A percentile compares a stretch with the other conserved stretches of the same genome.
phyloP scores from a whole-genome alignment of 352 stramenopile genomes.

The Phytophthora litchii region DNA sequence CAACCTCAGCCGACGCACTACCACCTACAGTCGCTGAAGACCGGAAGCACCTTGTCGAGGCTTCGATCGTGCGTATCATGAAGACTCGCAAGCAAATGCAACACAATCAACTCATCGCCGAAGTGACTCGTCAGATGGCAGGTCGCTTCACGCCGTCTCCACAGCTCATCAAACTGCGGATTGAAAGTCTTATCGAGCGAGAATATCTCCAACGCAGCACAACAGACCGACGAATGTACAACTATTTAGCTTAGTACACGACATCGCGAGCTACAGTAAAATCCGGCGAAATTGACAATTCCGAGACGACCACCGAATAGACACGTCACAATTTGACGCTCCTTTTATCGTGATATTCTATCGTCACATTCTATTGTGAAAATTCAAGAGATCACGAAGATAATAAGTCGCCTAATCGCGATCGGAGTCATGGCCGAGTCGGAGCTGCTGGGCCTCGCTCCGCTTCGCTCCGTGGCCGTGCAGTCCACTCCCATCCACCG shows the following conservation, averaged over 20 bases:
- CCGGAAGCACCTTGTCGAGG: slow-evolving; percentile 95
- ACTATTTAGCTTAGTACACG: slow-evolving; percentile 95
- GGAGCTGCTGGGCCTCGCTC: slow-evolving; percentile 24
- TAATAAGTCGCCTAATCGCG: slow-evolving; percentile 24
- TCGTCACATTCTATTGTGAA: neutral
- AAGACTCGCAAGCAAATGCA: slow-evolving; percentile 94
- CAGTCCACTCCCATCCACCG: slow-evolving; percentile 56
- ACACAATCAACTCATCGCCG: slow-evolving; percentile 92
- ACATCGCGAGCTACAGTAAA: neutral
- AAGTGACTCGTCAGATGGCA: slow-evolving; percentile 88
- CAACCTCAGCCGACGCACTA: slow-evolving; percentile 69
- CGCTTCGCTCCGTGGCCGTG: slow-evolving; percentile 57
- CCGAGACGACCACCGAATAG: neutral
- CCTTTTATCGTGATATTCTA: slow-evolving; percentile 20
- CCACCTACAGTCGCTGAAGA: slow-evolving; percentile 95
- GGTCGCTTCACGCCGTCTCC: slow-evolving; percentile 94
- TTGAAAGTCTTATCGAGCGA: slow-evolving; percentile 98
- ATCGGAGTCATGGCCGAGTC: slow-evolving; percentile 22
- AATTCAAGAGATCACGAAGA: neutral
- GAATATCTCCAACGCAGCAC: slow-evolving; percentile 98
- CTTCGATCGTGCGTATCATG: slow-evolving; percentile 96
- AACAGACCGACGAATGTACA: slow-evolving; percentile 94
- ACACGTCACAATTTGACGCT: neutral
- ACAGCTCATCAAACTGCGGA: slow-evolving; percentile 98
- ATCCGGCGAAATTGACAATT: too few relatives aligned